Evolutionary conservation across 2,329 filamentous ascomycete genomes (phyloP).

Genomic region (Incumbomyces delicatus): DNA sequence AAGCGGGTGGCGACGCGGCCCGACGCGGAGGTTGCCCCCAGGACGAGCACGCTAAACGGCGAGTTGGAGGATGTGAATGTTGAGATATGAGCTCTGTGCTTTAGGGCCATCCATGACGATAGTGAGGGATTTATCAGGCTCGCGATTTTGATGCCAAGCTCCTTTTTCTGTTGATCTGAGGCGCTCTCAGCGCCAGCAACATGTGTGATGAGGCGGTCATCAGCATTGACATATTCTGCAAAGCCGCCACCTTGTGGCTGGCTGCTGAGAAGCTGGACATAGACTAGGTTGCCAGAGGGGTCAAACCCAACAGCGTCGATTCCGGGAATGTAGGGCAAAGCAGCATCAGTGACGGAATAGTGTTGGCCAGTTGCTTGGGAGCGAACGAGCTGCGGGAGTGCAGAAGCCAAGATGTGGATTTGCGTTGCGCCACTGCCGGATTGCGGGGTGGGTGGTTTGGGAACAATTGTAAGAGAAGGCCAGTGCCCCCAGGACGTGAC

Average conservation of each 20-base stretch:
- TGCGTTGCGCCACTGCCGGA: slow-evolving; percentile 30
- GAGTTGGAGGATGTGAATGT: slow-evolving; percentile 26
- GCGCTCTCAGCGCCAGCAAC: slow-evolving; percentile 40
- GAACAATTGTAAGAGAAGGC: slow-evolving; percentile 13
- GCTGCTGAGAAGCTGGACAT: slow-evolving; percentile 34
- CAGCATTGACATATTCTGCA: slow-evolving; percentile 35
- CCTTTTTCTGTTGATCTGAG: background rate
- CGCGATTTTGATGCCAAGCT: slow-evolving; percentile 35
- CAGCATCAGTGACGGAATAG: slow-evolving; percentile 36
- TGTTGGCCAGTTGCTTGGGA: slow-evolving; percentile 45
- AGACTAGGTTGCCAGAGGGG: slow-evolving; percentile 40
- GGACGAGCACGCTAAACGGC: slow-evolving; percentile 41
- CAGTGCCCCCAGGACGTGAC: slow-evolving; percentile 14
- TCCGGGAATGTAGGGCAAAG: slow-evolving; percentile 44
- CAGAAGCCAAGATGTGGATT: slow-evolving; percentile 44
- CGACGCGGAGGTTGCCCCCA: slow-evolving; percentile 46
- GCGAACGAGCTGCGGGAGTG: slow-evolving; percentile 46
- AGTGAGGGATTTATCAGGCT: slow-evolving; percentile 47
- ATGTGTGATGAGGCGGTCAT: slow-evolving; percentile 28
- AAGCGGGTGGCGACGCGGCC: slow-evolving; percentile 43
- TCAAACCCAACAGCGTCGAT: slow-evolving; percentile 43
- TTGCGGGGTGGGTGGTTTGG: slow-evolving; percentile 9
- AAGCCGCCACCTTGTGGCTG: slow-evolving; percentile 13
- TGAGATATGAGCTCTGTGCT: slow-evolving; percentile 29
- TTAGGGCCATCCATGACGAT: slow-evolving; percentile 50